phyloP scores from a whole-genome alignment of 441 rosid genomes.

The Adansonia gregorii region DNA sequence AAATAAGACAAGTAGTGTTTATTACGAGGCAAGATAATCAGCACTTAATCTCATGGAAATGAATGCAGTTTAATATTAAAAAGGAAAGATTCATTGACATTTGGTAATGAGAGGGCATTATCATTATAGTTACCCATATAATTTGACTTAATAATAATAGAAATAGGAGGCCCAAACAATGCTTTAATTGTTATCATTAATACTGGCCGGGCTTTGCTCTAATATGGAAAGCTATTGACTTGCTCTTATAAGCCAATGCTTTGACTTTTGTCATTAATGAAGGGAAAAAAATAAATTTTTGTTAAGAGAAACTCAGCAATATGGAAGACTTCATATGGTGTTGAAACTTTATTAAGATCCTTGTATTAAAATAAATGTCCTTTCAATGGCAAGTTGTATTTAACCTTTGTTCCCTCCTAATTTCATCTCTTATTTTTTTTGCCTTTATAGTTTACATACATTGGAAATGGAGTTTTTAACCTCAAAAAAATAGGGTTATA shows the following conservation, averaged over 20 bases:
- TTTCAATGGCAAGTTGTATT: neutral
- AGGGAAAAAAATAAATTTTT: slow-evolving; percentile 30
- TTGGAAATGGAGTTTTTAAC: neutral
- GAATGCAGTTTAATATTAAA: slow-evolving; percentile 30
- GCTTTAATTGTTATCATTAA: slow-evolving; percentile 28
- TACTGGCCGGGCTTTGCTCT: slow-evolving; percentile 24
- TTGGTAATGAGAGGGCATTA: slow-evolving; percentile 30
- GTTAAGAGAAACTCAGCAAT: slow-evolving; percentile 34
- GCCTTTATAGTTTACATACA: neutral
- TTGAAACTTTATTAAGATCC: slow-evolving; percentile 30
- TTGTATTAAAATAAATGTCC: neutral
- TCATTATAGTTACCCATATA: slow-evolving; percentile 23
- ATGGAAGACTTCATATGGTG: slow-evolving; percentile 23
- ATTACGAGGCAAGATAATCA: slow-evolving; percentile 21
- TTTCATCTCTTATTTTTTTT: slow-evolving; percentile 3
- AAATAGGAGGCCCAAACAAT: slow-evolving; percentile 19
- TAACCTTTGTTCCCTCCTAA: neutral
- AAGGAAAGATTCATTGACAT: slow-evolving; percentile 30
- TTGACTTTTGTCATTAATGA: slow-evolving; percentile 36
- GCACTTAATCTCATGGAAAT: slow-evolving; percentile 26
- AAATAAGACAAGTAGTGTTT: slow-evolving; percentile 13
- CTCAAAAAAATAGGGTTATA: neutral
- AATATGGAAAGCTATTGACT: slow-evolving; percentile 35
- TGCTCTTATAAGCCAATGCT: slow-evolving; percentile 24
- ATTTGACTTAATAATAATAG: slow-evolving; percentile 25